A percentile compares a stretch with the other conserved stretches of the same genome.
Conservation (phyloP, 2,329 filamentous ascomycete species). For the Cladobotryum protrusum region DNA sequence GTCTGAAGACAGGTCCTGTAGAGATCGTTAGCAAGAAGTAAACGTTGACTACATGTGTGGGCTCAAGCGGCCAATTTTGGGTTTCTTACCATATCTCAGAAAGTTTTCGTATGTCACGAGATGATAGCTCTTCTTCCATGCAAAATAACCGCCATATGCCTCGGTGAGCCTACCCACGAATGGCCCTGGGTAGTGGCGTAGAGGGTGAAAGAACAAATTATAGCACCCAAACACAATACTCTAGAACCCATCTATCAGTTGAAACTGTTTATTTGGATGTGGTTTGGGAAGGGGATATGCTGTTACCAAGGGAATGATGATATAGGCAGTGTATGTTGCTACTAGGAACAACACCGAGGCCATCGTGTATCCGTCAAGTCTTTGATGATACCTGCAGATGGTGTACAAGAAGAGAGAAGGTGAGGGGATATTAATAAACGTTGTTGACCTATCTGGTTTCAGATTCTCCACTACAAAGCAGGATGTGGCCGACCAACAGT, state of each 20-base stretch:
- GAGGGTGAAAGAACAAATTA: constrained; percentile 1
- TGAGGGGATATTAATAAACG: no score
- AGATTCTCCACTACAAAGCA: no score
- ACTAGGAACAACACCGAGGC: neutral
- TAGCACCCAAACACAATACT: neutral
- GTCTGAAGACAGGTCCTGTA: constrained; percentile 4
- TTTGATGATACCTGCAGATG: no score
- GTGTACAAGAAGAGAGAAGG: no score
- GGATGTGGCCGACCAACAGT: no score
- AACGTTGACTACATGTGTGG: neutral
- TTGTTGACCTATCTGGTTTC: no score
- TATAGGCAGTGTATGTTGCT: neutral
- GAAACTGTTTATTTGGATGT: neutral
- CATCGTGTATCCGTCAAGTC: no score
- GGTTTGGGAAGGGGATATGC: neutral
- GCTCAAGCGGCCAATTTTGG: neutral
- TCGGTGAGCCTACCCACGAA: neutral
- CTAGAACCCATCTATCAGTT: neutral
- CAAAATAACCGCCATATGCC: constrained; percentile 2
- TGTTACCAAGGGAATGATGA: neutral
- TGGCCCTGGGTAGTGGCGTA: constrained; percentile 1
- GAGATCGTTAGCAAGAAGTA: neutral
- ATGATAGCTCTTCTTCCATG: neutral
- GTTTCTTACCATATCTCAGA: constrained; percentile 3
- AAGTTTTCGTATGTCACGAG: constrained; percentile 4